These are phyloP conservation scores for Tricladium varicosporioides DNA, from an alignment of 2,329 filamentous ascomycete species.

Conservation along the genomic window DNA sequence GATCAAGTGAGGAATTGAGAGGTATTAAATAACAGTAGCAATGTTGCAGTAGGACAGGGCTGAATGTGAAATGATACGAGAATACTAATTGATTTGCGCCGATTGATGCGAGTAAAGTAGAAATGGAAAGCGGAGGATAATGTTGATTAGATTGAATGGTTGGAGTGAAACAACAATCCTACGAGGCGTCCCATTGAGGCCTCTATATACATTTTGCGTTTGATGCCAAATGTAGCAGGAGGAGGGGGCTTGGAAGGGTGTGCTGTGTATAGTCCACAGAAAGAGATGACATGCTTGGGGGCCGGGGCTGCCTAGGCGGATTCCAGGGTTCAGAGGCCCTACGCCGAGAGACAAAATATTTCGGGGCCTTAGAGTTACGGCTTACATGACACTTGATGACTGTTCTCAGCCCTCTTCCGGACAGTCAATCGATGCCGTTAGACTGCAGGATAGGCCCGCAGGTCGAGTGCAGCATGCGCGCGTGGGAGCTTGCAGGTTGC, in stretches of 20 bases:
- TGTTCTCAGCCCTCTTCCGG: not conserved
- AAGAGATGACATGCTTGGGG: not conserved
- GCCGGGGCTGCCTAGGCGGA: constrained; percentile 8
- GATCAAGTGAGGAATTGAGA: too few species aligned
- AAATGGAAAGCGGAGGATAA: not conserved
- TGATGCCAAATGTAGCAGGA: not conserved
- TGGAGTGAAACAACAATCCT: constrained; percentile 9
- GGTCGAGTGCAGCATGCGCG: not conserved
- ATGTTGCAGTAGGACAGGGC: too few species aligned
- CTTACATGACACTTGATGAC: constrained; percentile 8
- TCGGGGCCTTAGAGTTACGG: constrained; percentile 2
- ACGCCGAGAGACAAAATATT: not conserved
- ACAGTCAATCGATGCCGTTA: not conserved
- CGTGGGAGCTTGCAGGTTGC: not conserved
- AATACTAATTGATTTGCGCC: not conserved
- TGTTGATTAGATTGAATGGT: not conserved
- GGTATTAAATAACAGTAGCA: too few species aligned
- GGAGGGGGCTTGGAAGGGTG: constrained; percentile 5
- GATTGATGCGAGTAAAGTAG: not conserved
- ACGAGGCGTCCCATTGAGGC: constrained; percentile 3
- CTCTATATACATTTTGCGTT: constrained; percentile 7
- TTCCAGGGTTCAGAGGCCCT: not conserved
- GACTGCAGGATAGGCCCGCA: not conserved
- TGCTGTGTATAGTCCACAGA: not conserved
- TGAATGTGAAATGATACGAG: not conserved